Conservation (phyloP, 169 alveolate genomes). For the Ichthyophthirius multifiliis region DNA sequence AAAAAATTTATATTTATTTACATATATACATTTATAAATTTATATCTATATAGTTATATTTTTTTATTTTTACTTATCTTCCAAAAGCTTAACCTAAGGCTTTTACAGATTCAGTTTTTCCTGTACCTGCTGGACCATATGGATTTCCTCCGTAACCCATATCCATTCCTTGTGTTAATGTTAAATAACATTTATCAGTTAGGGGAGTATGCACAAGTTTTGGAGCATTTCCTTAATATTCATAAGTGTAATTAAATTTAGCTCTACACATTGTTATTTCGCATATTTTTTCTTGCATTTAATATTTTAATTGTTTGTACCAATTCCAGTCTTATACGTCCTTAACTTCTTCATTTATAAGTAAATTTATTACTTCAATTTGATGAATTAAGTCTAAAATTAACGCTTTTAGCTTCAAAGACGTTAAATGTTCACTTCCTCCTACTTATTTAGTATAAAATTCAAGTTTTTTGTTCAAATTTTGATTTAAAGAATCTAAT, state of each 20-base stretch:
- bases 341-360: constrained; percentile 53
- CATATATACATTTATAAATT: too few species aligned
- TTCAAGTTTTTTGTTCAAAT: constrained; percentile 66
- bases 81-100: constrained; percentile 79
- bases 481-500: constrained; percentile 59
- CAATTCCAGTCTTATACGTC: constrained; percentile 84
- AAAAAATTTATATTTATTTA: too few species aligned
- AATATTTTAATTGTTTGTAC: constrained; percentile 75
- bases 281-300: constrained; percentile 28
- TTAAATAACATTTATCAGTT: constrained; percentile 88
- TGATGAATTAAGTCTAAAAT: constrained; percentile 91
- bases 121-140: constrained; percentile 93
- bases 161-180: constrained; percentile 86
- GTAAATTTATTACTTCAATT: constrained; percentile 79
- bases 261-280: constrained; percentile 89
- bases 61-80: constrained; percentile 9
- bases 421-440: constrained; percentile 70
- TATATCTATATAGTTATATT: too few species aligned
- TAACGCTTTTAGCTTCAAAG: constrained; percentile 84
- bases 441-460: constrained; percentile 76
- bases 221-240: constrained; percentile 89
- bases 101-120: constrained; percentile 90
- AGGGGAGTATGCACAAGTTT: constrained; percentile 89
- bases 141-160: constrained; percentile 93
- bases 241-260: constrained; percentile 88